Percentiles rank a stretch among this genome's conserved stretches.
Evolutionary conservation across 2,329 filamentous ascomycete genomes (phyloP).

Genomic region (Fusarium illudens): DNA sequence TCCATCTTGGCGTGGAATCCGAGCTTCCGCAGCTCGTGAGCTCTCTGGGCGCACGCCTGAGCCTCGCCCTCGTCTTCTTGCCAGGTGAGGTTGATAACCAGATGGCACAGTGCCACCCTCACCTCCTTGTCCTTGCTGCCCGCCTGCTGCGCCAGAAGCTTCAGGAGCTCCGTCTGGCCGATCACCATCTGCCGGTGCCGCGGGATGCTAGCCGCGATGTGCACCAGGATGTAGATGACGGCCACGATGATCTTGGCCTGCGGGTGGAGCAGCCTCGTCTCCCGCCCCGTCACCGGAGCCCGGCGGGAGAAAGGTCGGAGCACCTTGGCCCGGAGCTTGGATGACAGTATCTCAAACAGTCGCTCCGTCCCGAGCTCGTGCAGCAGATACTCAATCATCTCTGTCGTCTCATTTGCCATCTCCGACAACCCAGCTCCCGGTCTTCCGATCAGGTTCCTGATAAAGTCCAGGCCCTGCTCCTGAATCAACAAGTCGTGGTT

Average conservation of each 20-base stretch:
- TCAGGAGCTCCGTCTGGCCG: conserved; percentile 78
- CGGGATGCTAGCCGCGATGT: conserved; percentile 84
- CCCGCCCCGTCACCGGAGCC: conserved; percentile 44
- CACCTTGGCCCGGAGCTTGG: conserved; percentile 74
- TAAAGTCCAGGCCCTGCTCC: conserved; percentile 88
- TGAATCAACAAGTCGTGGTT: conserved; percentile 86
- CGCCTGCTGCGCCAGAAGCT: conserved; percentile 76
- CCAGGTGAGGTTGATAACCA: conserved; percentile 87
- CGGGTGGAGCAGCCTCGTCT: conserved; percentile 63
- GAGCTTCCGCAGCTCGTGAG: conserved; percentile 72
- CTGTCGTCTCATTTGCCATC: conserved; percentile 60
- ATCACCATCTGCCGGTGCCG: conserved; percentile 81
- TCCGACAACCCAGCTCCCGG: conserved; percentile 58
- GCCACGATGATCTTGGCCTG: conserved; percentile 77
- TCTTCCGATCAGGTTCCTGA: conserved; percentile 86
- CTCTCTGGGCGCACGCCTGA: conserved; percentile 71
- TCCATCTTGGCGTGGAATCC: conserved; percentile 75
- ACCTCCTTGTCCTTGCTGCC: conserved; percentile 77
- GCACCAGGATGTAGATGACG: conserved; percentile 83
- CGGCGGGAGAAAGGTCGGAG: conserved; percentile 62
- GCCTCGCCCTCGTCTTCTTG: conserved; percentile 77
- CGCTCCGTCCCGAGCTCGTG: conserved; percentile 76
- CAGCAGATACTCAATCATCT: conserved; percentile 89
- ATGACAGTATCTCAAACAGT: conserved; percentile 81
- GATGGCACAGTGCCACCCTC: conserved; percentile 80